phyloP scores from a whole-genome alignment of 306 rosid species.

The Ormosia emarginata region DNA sequence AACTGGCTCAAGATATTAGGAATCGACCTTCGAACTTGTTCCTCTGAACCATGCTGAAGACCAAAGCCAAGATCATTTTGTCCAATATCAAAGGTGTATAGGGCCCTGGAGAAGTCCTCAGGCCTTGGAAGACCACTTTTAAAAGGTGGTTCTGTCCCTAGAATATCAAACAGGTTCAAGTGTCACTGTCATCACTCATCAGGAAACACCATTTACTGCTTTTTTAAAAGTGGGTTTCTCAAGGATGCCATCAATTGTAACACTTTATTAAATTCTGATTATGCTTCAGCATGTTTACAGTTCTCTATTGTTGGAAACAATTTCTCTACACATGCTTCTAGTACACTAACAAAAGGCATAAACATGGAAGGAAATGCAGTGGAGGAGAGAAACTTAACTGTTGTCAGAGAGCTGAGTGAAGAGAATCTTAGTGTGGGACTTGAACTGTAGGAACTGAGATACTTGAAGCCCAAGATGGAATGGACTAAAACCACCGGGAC shows the following conservation, averaged over 20 bases:
- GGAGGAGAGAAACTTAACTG: constrained; percentile 35
- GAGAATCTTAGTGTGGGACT: constrained; percentile 52
- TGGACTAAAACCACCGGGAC: constrained; percentile 70
- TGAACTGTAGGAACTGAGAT: constrained; percentile 66
- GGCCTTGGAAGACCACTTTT: constrained; percentile 62
- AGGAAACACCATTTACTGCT: background rate
- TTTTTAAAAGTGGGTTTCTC: background rate
- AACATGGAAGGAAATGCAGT: background rate
- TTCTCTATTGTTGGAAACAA: background rate
- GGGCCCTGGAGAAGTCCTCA: constrained; percentile 62
- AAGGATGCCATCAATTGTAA: background rate
- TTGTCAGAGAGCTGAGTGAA: constrained; percentile 39
- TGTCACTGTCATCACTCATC: background rate
- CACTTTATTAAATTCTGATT: background rate
- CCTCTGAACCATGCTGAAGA: constrained; percentile 45
- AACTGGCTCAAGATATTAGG: constrained; percentile 56
- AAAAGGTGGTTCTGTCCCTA: constrained; percentile 38
- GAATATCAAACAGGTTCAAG: background rate
- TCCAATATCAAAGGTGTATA: constrained; percentile 83
- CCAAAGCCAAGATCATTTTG: constrained; percentile 77
- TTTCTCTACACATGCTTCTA: background rate
- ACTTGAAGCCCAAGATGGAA: constrained; percentile 72
- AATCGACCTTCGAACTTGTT: constrained; percentile 62
- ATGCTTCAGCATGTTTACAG: background rate
- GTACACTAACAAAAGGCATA: background rate